Conservation (phyloP, 176 grass and related monocot genomes). For the Rhipidocladum racemiflorum region DNA sequence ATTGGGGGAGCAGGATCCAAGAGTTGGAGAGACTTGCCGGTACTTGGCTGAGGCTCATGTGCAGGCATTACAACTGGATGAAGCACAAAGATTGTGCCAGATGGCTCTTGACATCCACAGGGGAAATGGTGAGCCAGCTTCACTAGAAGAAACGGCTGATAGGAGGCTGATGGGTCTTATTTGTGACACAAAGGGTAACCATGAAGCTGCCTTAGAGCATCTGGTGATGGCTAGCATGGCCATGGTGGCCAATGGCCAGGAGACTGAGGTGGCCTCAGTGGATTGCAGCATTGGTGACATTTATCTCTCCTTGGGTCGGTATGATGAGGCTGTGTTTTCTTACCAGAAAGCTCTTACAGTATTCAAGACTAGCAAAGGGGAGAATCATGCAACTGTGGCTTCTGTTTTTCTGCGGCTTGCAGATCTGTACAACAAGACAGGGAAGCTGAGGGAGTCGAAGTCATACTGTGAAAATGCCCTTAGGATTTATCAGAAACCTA, state of each 20-base stretch:
- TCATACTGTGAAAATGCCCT: slow-evolving; percentile 97
- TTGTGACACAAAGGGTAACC: slow-evolving; percentile 83
- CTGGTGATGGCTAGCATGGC: slow-evolving; percentile 82
- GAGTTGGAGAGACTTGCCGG: slow-evolving; percentile 84
- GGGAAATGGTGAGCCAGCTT: slow-evolving; percentile 56
- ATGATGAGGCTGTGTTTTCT: slow-evolving; percentile 84
- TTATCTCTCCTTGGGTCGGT: slow-evolving; percentile 81
- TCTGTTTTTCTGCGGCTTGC: slow-evolving; percentile 90
- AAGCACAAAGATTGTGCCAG: slow-evolving; percentile 76
- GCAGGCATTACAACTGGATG: slow-evolving; percentile 80
- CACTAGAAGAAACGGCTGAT: slow-evolving; percentile 84
- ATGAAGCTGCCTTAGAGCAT: slow-evolving; percentile 90
- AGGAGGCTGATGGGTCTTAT: slow-evolving; percentile 91
- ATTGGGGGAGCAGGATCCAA: slow-evolving; percentile 74
- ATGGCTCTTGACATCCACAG: slow-evolving; percentile 78
- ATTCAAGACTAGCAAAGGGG: slow-evolving; percentile 93
- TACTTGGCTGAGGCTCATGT: slow-evolving; percentile 96
- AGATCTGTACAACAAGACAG: slow-evolving; percentile 89
- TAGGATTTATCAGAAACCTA: slow-evolving; percentile 87
- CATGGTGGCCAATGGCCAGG: slow-evolving; percentile 84
- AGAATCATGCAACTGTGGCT: slow-evolving; percentile 89
- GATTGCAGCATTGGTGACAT: slow-evolving; percentile 95
- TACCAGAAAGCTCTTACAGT: slow-evolving; percentile 89
- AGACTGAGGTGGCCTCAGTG: slow-evolving; percentile 90
- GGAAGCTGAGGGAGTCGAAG: slow-evolving; percentile 88